Conservation (phyloP, 1,139 yeast genomes). For the Hanseniaspora gamundiae region DNA sequence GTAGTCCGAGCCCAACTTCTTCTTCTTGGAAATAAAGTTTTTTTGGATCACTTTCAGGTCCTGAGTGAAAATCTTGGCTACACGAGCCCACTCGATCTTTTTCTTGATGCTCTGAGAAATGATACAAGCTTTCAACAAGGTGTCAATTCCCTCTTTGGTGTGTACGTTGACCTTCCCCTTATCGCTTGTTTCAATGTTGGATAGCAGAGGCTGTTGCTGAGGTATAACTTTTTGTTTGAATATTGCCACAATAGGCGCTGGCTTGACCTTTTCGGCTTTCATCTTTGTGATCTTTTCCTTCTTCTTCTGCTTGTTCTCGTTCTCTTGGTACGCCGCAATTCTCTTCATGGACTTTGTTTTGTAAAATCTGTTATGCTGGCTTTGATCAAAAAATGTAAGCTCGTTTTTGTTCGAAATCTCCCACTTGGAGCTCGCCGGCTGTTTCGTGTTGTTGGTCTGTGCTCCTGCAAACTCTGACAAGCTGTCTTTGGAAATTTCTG, state of each 20-base stretch:
- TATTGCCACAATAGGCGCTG: neutral
- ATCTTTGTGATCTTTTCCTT: constrained; percentile 2
- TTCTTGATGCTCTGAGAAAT: constrained; percentile 24
- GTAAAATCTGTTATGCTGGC: constrained; percentile 20
- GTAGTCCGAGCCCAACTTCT: constrained; percentile 23
- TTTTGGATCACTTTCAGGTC: constrained; percentile 23
- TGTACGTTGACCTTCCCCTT: neutral
- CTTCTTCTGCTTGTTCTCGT: constrained; percentile 3
- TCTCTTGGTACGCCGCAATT: constrained; percentile 15
- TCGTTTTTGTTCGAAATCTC: constrained; percentile 22
- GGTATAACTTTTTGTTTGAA: neutral
- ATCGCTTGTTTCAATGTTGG: neutral
- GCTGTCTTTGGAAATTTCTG: constrained; percentile 5
- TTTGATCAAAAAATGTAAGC: constrained; percentile 24
- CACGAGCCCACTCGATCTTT: constrained; percentile 22
- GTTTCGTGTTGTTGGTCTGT: constrained; percentile 13
- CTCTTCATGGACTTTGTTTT: constrained; percentile 22
- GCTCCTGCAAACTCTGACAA: constrained; percentile 10
- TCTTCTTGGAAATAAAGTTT: constrained; percentile 22
- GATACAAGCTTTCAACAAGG: constrained; percentile 10
- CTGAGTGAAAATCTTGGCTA: constrained; percentile 20
- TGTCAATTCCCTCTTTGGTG: constrained; percentile 2
- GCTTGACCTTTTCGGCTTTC: neutral
- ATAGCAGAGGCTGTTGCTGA: neutral
- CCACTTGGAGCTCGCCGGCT: constrained; percentile 17